These are phyloP conservation scores for Claviceps cyperi DNA, from an alignment of 2,329 filamentous ascomycete species.

Conservation along the genomic window DNA sequence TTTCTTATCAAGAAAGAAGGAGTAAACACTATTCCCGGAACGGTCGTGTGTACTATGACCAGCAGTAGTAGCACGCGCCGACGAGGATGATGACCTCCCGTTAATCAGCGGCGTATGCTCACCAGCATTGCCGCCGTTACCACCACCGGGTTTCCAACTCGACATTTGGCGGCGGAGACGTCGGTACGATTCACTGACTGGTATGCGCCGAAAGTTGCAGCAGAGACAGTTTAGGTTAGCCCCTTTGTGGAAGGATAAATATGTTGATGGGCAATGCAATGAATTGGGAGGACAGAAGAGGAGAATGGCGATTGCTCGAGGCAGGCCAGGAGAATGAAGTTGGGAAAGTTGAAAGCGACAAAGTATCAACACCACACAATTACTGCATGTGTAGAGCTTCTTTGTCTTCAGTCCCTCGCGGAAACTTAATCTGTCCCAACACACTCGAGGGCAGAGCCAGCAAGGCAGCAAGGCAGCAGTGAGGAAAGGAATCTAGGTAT, in stretches of 20 bases:
- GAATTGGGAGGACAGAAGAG: too few species aligned
- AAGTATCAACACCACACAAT: too few species aligned
- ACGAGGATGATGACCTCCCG: conserved; percentile 16
- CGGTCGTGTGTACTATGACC: conserved; percentile 9
- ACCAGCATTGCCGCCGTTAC: conserved; percentile 14
- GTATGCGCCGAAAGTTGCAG: background rate
- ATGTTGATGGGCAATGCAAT: too few species aligned
- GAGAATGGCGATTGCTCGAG: too few species aligned
- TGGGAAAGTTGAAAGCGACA: too few species aligned
- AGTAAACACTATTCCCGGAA: conserved; percentile 12
- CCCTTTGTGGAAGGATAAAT: too few species aligned
- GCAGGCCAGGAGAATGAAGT: too few species aligned
- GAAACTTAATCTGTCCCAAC: too few species aligned
- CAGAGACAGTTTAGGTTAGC: background rate
- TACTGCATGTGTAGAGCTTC: too few species aligned
- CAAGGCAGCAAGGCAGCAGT: background rate
- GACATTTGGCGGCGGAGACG: conserved; percentile 17
- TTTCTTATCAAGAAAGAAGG: conserved; percentile 35
- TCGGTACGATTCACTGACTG: conserved; percentile 6
- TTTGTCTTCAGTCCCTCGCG: too few species aligned
- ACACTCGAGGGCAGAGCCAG: background rate
- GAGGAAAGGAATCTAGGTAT: background rate
- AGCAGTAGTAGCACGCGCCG: conserved; percentile 9
- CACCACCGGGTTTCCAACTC: conserved; percentile 14
- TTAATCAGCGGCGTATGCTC: conserved; percentile 31